Conservation (phyloP, 2,329 filamentous ascomycete species). For the Epichloe gansuensis region DNA sequence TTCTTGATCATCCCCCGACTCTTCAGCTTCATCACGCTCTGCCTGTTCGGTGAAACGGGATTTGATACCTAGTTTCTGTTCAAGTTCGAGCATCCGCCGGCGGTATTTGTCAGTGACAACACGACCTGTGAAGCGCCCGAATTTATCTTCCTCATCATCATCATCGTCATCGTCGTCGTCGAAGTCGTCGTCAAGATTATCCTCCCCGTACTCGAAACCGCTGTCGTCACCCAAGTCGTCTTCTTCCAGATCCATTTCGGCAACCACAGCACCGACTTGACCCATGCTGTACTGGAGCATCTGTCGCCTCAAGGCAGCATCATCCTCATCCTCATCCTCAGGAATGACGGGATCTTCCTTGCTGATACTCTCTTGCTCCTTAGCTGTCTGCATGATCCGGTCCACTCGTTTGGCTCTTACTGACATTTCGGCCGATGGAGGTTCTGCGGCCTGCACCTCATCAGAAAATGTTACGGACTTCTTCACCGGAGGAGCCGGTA, state of each 20-base stretch:
- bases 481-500: conserved; percentile 16
- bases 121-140: conserved; percentile 56
- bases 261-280: conserved; percentile 84
- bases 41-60: conserved; percentile 41
- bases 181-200: conserved; percentile 37
- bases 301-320: conserved; percentile 65
- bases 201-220: conserved; percentile 42
- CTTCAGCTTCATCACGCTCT: conserved; percentile 25
- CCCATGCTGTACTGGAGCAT: conserved; percentile 86
- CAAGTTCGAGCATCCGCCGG: conserved; percentile 72
- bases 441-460: conserved; percentile 30
- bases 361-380: conserved; percentile 37
- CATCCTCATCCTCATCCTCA: conserved; percentile 64
- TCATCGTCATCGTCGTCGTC: conserved; percentile 38
- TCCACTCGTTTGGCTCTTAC: conserved; percentile 36
- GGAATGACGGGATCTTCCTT: conserved; percentile 44
- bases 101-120: conserved; percentile 64
- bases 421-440: conserved; percentile 18
- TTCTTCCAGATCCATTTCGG: conserved; percentile 76
- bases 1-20: conserved; percentile 27
- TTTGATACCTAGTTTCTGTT: conserved; percentile 57
- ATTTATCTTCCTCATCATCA: conserved; percentile 60
- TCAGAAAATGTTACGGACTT: conserved; percentile 53
- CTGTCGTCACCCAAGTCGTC: conserved; percentile 38
- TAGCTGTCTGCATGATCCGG: conserved; percentile 43